Percentiles rank a stretch among this genome's conserved stretches.
Conservation (phyloP, 345 rosid species). For the Odontarrhena argentea region DNA sequence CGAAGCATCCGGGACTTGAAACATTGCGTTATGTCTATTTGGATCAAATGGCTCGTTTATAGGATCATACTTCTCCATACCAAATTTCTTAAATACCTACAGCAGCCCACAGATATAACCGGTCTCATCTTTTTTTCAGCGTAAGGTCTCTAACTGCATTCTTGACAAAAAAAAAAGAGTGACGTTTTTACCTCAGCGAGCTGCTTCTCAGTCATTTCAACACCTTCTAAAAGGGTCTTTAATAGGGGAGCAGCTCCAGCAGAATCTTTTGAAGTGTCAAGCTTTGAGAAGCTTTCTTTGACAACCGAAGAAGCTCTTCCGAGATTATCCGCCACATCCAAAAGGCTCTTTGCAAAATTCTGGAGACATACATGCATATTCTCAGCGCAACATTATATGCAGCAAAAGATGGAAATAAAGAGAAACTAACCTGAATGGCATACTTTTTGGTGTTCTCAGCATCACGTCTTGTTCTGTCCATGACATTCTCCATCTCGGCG, state of each 20-base stretch:
- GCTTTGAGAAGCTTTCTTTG: conserved; percentile 69
- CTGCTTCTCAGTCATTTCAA: conserved; percentile 98
- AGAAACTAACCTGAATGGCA: conserved; percentile 69
- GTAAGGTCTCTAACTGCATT: background rate
- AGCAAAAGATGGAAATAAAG: background rate
- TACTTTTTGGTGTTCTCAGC: conserved; percentile 91
- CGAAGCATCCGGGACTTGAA: conserved; percentile 75
- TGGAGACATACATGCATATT: conserved; percentile 32
- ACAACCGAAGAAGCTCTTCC: conserved; percentile 89
- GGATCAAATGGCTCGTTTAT: conserved; percentile 86
- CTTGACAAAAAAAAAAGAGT: background rate
- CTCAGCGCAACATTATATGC: background rate
- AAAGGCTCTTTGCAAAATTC: conserved; percentile 80
- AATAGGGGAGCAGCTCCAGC: conserved; percentile 67
- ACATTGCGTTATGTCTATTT: conserved; percentile 79
- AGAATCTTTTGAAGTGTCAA: conserved; percentile 62
- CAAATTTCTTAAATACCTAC: conserved; percentile 73
- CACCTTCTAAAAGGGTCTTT: conserved; percentile 85
- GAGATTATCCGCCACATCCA: conserved; percentile 93
- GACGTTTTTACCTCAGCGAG: conserved; percentile 59
- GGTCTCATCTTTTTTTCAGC: conserved; percentile 9
- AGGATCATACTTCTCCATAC: conserved; percentile 76
- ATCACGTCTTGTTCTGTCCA: conserved; percentile 85
- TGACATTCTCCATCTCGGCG: conserved; percentile 94
- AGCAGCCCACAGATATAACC: background rate